Evolutionary conservation across 1,139 yeast genomes (phyloP), one percentile per base, ranked within the genome.

Genomic region (Candida buenavistaensis): DNA sequence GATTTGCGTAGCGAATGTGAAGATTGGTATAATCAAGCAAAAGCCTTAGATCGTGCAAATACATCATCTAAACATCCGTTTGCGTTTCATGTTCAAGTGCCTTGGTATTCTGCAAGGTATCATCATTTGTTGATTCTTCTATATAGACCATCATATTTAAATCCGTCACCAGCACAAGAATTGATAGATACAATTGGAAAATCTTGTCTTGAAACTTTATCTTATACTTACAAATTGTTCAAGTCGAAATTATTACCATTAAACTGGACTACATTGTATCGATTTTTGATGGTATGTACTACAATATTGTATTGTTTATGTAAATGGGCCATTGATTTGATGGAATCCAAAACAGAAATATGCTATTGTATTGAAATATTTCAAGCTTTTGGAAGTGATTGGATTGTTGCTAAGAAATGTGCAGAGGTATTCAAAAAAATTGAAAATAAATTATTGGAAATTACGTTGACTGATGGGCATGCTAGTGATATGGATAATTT

Each of bases 231-330:
- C 48, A 62, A 59, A 26, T 43, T 73, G 5, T 72, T 65, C 52
- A 60, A 64, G 30, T 55, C 67, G 10, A 66, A 63, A 35, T 44
- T 67, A 25, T 47, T 72, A 23, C 78, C 77, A 0, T 48, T 69
- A 33, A 72, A 69, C 41, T 73, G 78, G 78, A 65, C 71, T 19
- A 70, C 75, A 1, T 45, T 71, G 10, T 66, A 69, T 44, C 55
- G 74, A 33, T 63, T 73, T 20, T 44, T 73, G 24, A 64, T 69
- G 22, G 62, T 64, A 11, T 69, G 77, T 45, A 64, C 75, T 14
- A 64, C 72, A 2, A 57, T 72, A 9, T 47, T 72, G 3, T 68
- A 62, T 45, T 71, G 78, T 41, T 43, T 73, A 13, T 65, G 73
- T 38, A 68, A 67, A 36, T 64, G 72, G 62, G 55, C 66, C 26